Evolutionary conservation across 768 basidiomycete species (phyloP).

Genomic region (Boletus rex-veris): DNA sequence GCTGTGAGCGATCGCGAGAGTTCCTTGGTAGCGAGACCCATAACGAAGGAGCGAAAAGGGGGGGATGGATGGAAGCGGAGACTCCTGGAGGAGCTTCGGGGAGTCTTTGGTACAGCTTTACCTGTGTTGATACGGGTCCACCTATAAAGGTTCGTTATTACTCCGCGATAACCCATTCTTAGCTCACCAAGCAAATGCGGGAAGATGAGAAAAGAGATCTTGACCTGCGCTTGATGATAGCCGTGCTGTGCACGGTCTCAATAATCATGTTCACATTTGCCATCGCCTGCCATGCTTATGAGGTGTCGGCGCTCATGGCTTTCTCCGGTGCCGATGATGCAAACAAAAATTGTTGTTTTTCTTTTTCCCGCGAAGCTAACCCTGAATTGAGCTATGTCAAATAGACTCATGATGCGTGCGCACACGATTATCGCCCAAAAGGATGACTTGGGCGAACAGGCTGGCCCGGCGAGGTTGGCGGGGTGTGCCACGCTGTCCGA

Average conservation of each 20-base stretch:
- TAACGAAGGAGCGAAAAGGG: slow-evolving; percentile 17
- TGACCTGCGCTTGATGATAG: slow-evolving; percentile 30
- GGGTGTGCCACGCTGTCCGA: background rate
- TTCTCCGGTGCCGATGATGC: slow-evolving; percentile 25
- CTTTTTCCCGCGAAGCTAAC: slow-evolving; percentile 25
- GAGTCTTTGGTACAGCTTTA: slow-evolving; percentile 15
- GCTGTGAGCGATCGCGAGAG: slow-evolving; percentile 50
- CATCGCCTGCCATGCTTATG: slow-evolving; percentile 27
- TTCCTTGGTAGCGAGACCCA: slow-evolving; percentile 28
- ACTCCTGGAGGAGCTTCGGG: slow-evolving; percentile 15
- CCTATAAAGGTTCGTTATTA: slow-evolving; percentile 28
- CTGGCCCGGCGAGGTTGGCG: background rate
- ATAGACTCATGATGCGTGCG: no score
- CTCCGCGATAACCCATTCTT: slow-evolving; percentile 26
- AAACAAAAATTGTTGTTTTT: background rate
- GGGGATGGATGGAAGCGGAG: background rate
- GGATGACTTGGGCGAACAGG: background rate
- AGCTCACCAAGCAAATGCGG: slow-evolving; percentile 17
- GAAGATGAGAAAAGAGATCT: slow-evolving; percentile 22
- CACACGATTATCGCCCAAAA: no score
- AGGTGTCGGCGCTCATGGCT: slow-evolving; percentile 28
- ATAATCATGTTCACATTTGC: slow-evolving; percentile 22
- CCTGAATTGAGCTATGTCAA: slow-evolving; percentile 3
- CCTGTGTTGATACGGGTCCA: slow-evolving; percentile 15
- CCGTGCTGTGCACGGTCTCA: slow-evolving; percentile 29